These are phyloP conservation scores for Pelagomonas calceolata DNA, from an alignment of 108 stramenopile genomes.

Conservation along the genomic window DNA sequence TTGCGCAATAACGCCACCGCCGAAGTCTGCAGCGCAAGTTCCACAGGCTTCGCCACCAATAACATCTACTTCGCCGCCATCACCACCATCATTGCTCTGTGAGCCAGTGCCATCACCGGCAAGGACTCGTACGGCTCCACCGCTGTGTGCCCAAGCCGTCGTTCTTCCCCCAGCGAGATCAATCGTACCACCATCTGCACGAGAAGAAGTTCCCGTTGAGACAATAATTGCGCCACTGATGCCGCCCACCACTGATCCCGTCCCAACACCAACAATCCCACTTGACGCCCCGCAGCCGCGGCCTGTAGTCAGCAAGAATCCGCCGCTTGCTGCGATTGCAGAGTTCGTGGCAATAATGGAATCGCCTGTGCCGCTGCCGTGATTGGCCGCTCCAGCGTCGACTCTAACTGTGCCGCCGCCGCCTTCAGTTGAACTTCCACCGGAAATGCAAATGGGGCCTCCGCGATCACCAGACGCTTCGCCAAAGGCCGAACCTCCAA, in stretches of 20 bases:
- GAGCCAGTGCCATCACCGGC: not conserved
- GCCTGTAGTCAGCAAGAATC: not conserved
- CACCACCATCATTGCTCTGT: not conserved
- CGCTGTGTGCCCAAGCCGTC: conserved; percentile 2
- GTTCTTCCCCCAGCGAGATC: conserved; percentile 29
- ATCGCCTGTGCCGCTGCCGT: not conserved
- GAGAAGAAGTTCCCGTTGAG: too few species aligned
- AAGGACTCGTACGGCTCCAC: not conserved
- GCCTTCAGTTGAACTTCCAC: not conserved
- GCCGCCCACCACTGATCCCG: conserved; percentile 23
- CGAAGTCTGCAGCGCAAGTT: not conserved
- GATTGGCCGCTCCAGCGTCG: not conserved
- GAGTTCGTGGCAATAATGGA: not conserved
- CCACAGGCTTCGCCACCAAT: not conserved
- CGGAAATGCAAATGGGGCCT: not conserved
- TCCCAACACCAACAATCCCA: conserved; percentile 21
- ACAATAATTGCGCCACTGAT: too few species aligned
- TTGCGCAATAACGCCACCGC: not conserved
- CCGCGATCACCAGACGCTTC: not conserved
- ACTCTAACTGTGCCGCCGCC: not conserved
- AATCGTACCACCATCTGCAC: conserved; percentile 33
- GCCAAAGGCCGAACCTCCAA: not conserved
- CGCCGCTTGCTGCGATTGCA: not conserved
- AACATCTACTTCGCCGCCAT: not conserved
- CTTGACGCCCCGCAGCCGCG: conserved; percentile 27